Base-by-base conservation (phyloP, 75 land plant genomes). In the Ceratopteris richardii region DNA sequence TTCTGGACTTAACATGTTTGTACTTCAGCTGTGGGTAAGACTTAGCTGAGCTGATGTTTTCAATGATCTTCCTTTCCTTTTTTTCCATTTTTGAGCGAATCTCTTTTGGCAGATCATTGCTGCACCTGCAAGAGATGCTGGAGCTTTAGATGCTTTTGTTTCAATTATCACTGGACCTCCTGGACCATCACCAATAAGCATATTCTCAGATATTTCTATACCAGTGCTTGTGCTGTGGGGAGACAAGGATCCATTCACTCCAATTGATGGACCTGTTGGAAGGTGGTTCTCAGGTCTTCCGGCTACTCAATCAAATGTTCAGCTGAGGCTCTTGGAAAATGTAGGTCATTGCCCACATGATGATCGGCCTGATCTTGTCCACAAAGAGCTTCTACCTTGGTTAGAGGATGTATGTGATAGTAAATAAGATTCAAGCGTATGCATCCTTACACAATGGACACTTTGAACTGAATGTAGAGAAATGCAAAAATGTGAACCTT, bases 281-380 rank as follows among this genome's bases (percentile, higher is more conserved):
- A 80, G 61, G 42, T 80, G 67, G 44, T 89, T 86, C 77, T 52
- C 68, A 12, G 62, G 76, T 10, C 75, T 82, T 1, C 77, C 86
- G 19, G 59, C 72, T 27, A 47, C 71, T 20, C 33, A 56, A 12
- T 36, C 75, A 23, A 75, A 81, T 61, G 67, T 90, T 31, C 54
- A 65, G 31, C 66, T 86, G 22, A 29, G 30, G 40, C 22, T 85
- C 6, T 63, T 93, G 60, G 58, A 62, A 55, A 79, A 75, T 18
- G 90, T 85, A 17, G 98, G 98, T 23, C 98, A 93, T 60, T 93
- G 98, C 58, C 98, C 98, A 20, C 94, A 92, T 56, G 97, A 88
- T 66, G 97, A 92, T 52, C 70, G 83, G 53, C 97, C 97, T 21
- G 89, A 88, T 1, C 52, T 85, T 26, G 97, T 92, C 56, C 97